Percentiles rank a stretch among this genome's conserved stretches.
phyloP scores from a whole-genome alignment of 352 stramenopile species.

The Phytophthora colocasiae region DNA sequence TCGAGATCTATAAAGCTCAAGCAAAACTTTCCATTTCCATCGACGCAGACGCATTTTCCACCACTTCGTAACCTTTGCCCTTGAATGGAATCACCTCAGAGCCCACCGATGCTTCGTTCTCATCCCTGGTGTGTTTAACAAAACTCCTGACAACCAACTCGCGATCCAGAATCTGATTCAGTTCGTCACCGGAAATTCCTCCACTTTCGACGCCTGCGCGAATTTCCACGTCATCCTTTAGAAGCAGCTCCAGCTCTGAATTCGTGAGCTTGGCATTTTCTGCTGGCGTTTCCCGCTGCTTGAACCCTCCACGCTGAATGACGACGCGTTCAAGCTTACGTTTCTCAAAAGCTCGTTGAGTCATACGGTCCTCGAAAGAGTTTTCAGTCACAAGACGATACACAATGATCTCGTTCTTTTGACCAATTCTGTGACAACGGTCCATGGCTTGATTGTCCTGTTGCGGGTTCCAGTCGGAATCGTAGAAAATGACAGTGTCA shows the following conservation, averaged over 20 bases:
- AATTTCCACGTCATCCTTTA: conserved; percentile 80
- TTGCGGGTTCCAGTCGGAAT: conserved; percentile 99
- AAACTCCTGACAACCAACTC: conserved; percentile 82
- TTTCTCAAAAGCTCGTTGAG: conserved; percentile 92
- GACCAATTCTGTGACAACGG: conserved; percentile 90
- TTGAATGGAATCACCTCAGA: conserved; percentile 52
- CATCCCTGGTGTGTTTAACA: conserved; percentile 46
- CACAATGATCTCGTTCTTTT: conserved; percentile 91
- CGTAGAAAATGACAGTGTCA: conserved; percentile 98
- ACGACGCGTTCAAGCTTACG: conserved; percentile 91
- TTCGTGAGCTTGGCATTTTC: conserved; percentile 63
- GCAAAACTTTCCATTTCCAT: conserved; percentile 91
- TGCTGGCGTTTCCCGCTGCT: conserved; percentile 46
- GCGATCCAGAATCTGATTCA: conserved; percentile 72
- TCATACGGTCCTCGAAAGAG: conserved; percentile 95
- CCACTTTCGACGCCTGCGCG: conserved; percentile 77
- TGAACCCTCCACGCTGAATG: conserved; percentile 88
- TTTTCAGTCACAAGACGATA: conserved; percentile 94
- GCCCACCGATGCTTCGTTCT: conserved; percentile 14
- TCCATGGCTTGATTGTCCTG: conserved; percentile 95
- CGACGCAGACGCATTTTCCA: conserved; percentile 56
- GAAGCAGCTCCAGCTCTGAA: conserved; percentile 74
- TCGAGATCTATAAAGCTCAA: conserved; percentile 25
- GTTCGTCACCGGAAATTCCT: conserved; percentile 71
- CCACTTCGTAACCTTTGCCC: conserved; percentile 82